Evolutionary conservation across 2,329 filamentous ascomycete genomes (phyloP).

Genomic region (Fusarium setosum): DNA sequence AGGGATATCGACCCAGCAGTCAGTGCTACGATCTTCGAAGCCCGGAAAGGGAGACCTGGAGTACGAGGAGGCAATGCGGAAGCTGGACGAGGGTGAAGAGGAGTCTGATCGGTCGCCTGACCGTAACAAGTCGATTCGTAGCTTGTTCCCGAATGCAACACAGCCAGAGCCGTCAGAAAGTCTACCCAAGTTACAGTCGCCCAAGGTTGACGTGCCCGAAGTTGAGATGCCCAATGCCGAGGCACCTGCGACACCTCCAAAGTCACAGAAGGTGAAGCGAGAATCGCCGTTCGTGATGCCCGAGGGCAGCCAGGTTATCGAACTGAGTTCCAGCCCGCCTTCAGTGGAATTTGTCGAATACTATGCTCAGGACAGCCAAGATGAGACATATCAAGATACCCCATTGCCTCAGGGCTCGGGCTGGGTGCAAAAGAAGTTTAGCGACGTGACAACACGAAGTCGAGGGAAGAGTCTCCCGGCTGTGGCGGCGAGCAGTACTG

Average conservation of each 20-base stretch:
- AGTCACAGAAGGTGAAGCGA: constrained; percentile 24
- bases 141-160: constrained; percentile 48
- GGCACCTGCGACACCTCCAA: constrained; percentile 15
- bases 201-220: constrained; percentile 13
- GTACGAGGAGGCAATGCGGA: constrained; percentile 59
- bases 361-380: constrained; percentile 36
- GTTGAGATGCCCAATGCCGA: not conserved
- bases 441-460: constrained; percentile 31
- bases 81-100: constrained; percentile 50
- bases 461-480: constrained; percentile 35
- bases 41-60: constrained; percentile 46
- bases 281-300: constrained; percentile 41
- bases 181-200: constrained; percentile 2
- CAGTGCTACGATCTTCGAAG: constrained; percentile 42
- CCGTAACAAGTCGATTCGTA: constrained; percentile 40
- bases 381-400: constrained; percentile 36
- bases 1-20: constrained; percentile 42
- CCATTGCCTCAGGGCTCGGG: constrained; percentile 30
- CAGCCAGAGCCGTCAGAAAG: constrained; percentile 38
- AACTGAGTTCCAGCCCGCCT: constrained; percentile 44
- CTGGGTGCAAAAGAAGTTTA: constrained; percentile 35
- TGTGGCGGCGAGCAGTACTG: not conserved
- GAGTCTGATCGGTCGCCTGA: constrained; percentile 41
- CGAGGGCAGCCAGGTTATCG: constrained; percentile 47
- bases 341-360: constrained; percentile 32